A percentile compares a stretch with the other conserved stretches of the same genome.
Conservation (phyloP, 1,284 basidiomycete genomes). For the Retiboletus flavoniger region DNA sequence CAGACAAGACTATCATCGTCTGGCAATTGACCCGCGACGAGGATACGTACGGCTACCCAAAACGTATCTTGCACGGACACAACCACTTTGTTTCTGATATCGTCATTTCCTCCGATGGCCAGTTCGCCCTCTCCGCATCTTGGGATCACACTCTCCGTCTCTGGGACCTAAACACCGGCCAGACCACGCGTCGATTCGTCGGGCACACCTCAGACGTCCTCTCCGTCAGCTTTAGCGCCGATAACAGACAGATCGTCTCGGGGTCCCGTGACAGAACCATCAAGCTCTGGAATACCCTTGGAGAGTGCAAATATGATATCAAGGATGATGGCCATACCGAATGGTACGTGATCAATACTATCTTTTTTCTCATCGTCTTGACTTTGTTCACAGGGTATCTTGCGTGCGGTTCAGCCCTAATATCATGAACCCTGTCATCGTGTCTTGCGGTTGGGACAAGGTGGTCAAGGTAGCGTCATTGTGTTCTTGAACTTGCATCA, state of each 20-base stretch:
- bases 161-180: conserved; percentile 97
- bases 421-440: conserved; percentile 96
- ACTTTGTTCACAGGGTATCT: conserved; percentile 72
- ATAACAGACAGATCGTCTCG: conserved; percentile 98
- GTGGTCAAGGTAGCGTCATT: conserved; percentile 89
- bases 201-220: conserved; percentile 98
- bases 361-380: neutral
- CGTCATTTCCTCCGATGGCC: conserved; percentile 97
- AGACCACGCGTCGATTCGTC: conserved; percentile 94
- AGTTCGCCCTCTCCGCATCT: conserved; percentile 98
- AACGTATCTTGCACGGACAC: conserved; percentile 97
- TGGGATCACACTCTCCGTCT: conserved; percentile 99
- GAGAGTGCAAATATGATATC: conserved; percentile 99
- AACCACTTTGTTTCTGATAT: conserved; percentile 99
- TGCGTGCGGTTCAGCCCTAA: conserved; percentile 99
- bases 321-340: conserved; percentile 97
- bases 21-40: conserved; percentile 99
- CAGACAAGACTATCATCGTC: conserved; percentile 99
- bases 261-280: conserved; percentile 96
- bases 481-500: conserved; percentile 58
- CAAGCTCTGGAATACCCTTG: conserved; percentile 99
- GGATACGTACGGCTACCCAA: conserved; percentile 89
- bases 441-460: conserved; percentile 99
- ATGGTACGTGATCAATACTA: conserved; percentile 59
- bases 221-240: conserved; percentile 95